A percentile compares a stretch with the other conserved stretches of the same genome.
Conservation (phyloP, 768 basidiomycete genomes). For the Termitomyces sp. region DNA sequence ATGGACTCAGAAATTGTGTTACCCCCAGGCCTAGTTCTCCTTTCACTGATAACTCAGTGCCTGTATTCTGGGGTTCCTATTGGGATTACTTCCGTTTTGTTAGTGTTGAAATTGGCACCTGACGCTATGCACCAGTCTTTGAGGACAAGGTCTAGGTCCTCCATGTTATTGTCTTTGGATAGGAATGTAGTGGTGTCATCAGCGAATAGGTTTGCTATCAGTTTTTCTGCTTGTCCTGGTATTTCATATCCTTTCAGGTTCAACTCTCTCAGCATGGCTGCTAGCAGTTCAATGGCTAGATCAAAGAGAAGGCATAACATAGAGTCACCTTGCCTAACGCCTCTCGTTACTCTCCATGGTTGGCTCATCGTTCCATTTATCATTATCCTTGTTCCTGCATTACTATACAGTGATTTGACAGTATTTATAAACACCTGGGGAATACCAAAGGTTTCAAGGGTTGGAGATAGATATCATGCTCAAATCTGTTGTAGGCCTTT, state of each 20-base stretch:
- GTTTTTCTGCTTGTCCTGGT: rapidly evolving
- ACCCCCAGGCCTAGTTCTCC: background rate
- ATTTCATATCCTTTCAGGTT: background rate
- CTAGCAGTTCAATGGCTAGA: background rate
- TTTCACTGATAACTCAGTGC: background rate
- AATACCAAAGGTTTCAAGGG: background rate
- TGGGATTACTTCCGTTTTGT: too few relatives aligned
- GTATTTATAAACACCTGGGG: rapidly evolving
- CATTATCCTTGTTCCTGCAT: too few relatives aligned
- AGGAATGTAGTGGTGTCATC: background rate
- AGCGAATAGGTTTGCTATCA: background rate
- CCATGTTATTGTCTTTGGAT: background rate
- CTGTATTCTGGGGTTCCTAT: too few relatives aligned
- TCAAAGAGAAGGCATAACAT: background rate
- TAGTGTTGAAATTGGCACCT: too few relatives aligned
- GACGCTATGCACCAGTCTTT: too few relatives aligned
- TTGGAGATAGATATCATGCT: background rate
- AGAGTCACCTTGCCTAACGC: background rate
- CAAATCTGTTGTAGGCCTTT: too few relatives aligned
- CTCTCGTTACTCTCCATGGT: background rate
- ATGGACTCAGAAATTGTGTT: background rate
- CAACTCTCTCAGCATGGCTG: background rate
- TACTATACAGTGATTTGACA: background rate
- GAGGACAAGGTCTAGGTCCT: too few relatives aligned
- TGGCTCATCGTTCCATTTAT: background rate